Evolutionary conservation across 2,329 filamentous ascomycete genomes (phyloP), one percentile per base, ranked within the genome.

Genomic region (Colletotrichum endophyticum): DNA sequence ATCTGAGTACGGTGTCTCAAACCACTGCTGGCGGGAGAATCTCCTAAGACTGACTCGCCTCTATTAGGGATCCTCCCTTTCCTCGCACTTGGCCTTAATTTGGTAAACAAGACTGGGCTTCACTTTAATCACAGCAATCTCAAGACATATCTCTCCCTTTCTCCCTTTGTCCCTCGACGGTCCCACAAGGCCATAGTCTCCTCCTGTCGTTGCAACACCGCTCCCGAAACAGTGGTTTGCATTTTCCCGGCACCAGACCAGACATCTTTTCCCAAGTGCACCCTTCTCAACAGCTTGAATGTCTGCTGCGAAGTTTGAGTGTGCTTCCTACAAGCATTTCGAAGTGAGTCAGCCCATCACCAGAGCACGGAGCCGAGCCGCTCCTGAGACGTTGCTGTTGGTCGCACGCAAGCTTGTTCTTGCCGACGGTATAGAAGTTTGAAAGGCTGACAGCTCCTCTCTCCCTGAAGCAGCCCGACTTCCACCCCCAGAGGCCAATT

Each of bases 301-400:
- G 90, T 92, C 90, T 88, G 83, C 87, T 83, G 84, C 85, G 83
- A 91, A 90, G 86, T 89, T 90, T 83, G 88, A 89, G 81, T 89
- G 88, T 82, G 85, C 88, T 81, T 83, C 88, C 79, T 91, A 91
- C 84, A 91, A 90, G 86, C 86, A 90, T 84, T 91, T 89, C 83
- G 89, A 92, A 87, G 90, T 92, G 83, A 90, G 90, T 90, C 84
- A 79, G 66, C 36, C 49, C 13, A 49, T 76, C 36, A 39, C 15
- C 44, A 63, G 64, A 44, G 53, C n/a, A 28, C 67, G 59, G 63
- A 57, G 39, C 61, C 19, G 72, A 68, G 72, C 61, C 66, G 53
- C 66, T 81, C 79, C 80, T 79, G 75, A 82, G 80, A 85, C 81
- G 76, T 77, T 83, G 81, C 81, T 83, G 79, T 81, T 82, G 79